Conservation (phyloP, 2,329 filamentous ascomycete species). For the Penicillium brasilianum region DNA sequence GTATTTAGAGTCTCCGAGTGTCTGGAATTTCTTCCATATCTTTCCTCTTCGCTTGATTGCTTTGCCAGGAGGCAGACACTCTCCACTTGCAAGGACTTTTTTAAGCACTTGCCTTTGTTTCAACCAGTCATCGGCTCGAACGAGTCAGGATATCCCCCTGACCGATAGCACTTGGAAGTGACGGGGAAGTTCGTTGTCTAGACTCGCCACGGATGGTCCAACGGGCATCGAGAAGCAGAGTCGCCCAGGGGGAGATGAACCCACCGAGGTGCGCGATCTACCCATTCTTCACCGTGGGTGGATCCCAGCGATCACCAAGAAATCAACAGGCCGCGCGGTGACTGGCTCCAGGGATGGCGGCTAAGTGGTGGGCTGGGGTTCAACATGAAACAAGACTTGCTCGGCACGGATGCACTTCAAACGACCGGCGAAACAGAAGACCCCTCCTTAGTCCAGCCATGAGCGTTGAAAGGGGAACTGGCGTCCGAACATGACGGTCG, state of each 20-base stretch:
- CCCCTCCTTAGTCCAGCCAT: neutral
- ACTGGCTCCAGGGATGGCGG: conserved; percentile 11
- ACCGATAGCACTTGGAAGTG: neutral
- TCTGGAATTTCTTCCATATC: neutral
- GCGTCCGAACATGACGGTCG: neutral
- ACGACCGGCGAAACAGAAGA: conserved; percentile 17
- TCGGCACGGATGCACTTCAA: conserved; percentile 7
- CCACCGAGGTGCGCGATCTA: conserved; percentile 11
- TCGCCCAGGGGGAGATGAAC: conserved; percentile 7
- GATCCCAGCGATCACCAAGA: conserved; percentile 5
- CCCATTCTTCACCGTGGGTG: conserved; percentile 22
- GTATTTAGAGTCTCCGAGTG: conserved; percentile 21
- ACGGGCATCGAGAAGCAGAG: conserved; percentile 1
- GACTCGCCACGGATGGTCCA: neutral
- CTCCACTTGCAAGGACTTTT: conserved; percentile 3
- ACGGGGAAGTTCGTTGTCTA: neutral
- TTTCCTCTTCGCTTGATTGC: neutral
- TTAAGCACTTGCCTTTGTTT: neutral
- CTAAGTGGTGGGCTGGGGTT: conserved; percentile 12
- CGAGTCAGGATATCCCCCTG: neutral
- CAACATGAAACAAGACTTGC: conserved; percentile 18
- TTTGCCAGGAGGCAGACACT: neutral
- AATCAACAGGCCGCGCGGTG: neutral
- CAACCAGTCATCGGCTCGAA: neutral
- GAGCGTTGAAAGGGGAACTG: conserved; percentile 1